phyloP scores from a whole-genome alignment of 352 stramenopile genomes.

The Thalassiosira sp. region DNA sequence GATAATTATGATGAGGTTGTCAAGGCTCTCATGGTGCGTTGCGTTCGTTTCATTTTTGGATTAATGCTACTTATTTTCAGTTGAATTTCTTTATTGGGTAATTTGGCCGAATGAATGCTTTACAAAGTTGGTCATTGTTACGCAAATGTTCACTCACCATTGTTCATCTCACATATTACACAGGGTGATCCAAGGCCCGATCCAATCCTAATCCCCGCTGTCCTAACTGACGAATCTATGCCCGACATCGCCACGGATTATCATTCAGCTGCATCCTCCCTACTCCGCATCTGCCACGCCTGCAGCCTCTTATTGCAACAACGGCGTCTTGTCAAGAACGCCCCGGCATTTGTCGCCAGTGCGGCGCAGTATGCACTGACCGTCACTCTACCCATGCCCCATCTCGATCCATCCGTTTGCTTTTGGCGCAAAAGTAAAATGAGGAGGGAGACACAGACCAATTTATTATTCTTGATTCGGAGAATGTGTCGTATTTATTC shows the following conservation, averaged over 20 bases:
- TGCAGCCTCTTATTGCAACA: constrained; percentile 89
- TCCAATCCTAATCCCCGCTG: constrained; percentile 88
- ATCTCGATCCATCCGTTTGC: constrained; percentile 51
- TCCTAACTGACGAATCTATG: constrained; percentile 85
- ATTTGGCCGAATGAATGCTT: too few relatives aligned
- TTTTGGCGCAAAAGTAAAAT: constrained; percentile 87
- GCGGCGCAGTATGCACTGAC: constrained; percentile 82
- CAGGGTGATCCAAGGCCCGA: constrained; percentile 78
- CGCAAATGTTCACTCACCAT: neutral
- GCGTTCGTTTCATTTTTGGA: constrained; percentile 28
- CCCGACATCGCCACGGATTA: constrained; percentile 84
- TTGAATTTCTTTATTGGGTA: too few relatives aligned
- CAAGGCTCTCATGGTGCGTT: constrained; percentile 71
- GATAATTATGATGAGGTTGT: constrained; percentile 86
- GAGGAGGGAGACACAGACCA: constrained; percentile 88
- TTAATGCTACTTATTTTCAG: too few relatives aligned
- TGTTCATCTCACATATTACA: neutral
- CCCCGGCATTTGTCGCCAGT: constrained; percentile 86
- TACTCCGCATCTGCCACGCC: constrained; percentile 85
- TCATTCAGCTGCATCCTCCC: constrained; percentile 84
- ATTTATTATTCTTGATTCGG: constrained; percentile 87
- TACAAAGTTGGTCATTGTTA: too few relatives aligned
- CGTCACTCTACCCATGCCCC: neutral
- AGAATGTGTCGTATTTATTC: constrained; percentile 86
- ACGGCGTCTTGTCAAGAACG: constrained; percentile 87